These are phyloP conservation scores for Ophiosphaerella herpotricha DNA, from an alignment of 2,329 filamentous ascomycete genomes.

Conservation along the genomic window DNA sequence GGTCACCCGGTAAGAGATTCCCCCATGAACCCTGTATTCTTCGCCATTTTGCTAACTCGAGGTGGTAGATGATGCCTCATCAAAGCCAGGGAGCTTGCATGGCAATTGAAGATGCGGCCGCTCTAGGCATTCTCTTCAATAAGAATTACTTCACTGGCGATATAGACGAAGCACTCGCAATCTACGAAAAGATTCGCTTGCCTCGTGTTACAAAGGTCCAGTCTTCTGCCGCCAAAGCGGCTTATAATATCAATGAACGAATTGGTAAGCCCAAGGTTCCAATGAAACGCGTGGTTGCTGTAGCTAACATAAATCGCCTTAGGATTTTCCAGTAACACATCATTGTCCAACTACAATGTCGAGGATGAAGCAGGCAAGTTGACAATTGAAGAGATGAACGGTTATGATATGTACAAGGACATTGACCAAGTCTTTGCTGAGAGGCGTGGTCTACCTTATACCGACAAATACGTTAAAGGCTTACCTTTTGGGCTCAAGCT, in stretches of 20 bases:
- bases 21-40: no score
- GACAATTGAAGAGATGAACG: conserved; percentile 73
- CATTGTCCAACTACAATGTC: conserved; percentile 63
- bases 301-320: background rate
- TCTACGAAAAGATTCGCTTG: conserved; percentile 45
- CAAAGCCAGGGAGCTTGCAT: conserved; percentile 72
- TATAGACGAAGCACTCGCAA: conserved; percentile 35
- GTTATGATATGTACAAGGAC: conserved; percentile 28
- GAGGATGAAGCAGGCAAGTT: conserved; percentile 64
- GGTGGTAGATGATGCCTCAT: conserved; percentile 64
- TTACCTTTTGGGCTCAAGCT: conserved; percentile 14
- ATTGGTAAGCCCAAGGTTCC: conserved; percentile 44
- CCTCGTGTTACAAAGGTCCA: conserved; percentile 47
- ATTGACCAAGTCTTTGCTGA: conserved; percentile 20
- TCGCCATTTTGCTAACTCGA: no score
- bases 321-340: conserved; percentile 64
- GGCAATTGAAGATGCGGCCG: conserved; percentile 70
- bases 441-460: conserved; percentile 10
- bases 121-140: conserved; percentile 65
- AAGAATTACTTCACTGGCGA: conserved; percentile 49
- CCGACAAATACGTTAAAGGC: conserved; percentile 7
- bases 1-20: conserved; percentile 60
- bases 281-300: no score
- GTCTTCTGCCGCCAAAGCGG: conserved; percentile 42
- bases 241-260: conserved; percentile 47